These are phyloP conservation scores for Myriangium duriaei DNA, from an alignment of 2,329 filamentous ascomycete genomes.

Conservation along the genomic window DNA sequence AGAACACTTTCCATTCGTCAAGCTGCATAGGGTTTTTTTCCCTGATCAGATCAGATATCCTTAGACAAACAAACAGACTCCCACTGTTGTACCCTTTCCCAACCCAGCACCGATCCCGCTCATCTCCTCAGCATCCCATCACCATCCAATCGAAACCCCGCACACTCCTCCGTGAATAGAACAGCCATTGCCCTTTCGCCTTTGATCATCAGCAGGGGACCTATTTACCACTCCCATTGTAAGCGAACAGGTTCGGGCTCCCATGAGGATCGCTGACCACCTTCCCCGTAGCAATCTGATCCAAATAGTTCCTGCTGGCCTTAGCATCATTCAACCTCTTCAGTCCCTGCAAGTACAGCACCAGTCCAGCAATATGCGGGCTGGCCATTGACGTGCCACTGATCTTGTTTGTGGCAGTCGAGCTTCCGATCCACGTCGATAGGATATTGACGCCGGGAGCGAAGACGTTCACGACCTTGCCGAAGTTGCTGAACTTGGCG, in stretches of 20 bases:
- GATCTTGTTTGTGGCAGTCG: constrained; percentile 34
- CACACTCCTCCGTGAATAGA: too few species aligned
- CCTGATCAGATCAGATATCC: too few species aligned
- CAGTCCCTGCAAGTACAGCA: constrained; percentile 39
- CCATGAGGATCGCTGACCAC: constrained; percentile 5
- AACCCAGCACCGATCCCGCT: too few species aligned
- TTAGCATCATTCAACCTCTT: constrained; percentile 5
- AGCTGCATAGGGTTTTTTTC: too few species aligned
- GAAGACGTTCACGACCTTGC: constrained; percentile 26
- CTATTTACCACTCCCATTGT: constrained; percentile 11
- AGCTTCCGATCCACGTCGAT: constrained; percentile 36
- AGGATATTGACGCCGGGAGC: constrained; percentile 26
- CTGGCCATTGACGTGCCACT: constrained; percentile 53
- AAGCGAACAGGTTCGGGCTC: constrained; percentile 11
- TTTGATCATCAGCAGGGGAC: too few species aligned
- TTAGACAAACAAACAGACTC: too few species aligned
- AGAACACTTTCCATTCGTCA: too few species aligned
- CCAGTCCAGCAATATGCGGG: constrained; percentile 55
- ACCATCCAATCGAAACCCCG: too few species aligned
- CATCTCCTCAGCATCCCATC: too few species aligned
- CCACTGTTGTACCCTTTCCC: too few species aligned
- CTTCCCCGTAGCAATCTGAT: constrained; percentile 4
- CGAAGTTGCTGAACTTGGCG: constrained; percentile 30
- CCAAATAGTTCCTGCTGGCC: constrained; percentile 7
- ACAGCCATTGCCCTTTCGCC: too few species aligned